phyloP scores from a whole-genome alignment of 2,329 filamentous ascomycete genomes.

The Aaosphaeria arxii region DNA sequence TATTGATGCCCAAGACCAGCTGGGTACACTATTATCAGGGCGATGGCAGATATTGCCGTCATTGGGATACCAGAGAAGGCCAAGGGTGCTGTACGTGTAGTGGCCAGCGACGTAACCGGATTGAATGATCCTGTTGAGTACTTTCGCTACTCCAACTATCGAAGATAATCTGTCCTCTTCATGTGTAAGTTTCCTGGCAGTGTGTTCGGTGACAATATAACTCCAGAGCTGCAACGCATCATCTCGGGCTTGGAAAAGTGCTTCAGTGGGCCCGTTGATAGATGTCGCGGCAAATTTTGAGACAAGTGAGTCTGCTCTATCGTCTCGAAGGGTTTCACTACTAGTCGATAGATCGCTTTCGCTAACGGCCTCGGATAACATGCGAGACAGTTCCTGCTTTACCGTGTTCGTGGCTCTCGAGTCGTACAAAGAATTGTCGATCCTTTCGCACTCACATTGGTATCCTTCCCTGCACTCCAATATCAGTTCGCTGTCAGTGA shows the following conservation, averaged over 20 bases:
- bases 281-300: conserved; percentile 26
- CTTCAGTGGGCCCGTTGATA: conserved; percentile 16
- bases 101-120: conserved; percentile 36
- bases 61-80: conserved; percentile 34
- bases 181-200: conserved; percentile 30
- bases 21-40: conserved; percentile 23
- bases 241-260: conserved; percentile 16
- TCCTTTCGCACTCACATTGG: conserved; percentile 35
- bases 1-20: conserved; percentile 36
- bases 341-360: conserved; percentile 5
- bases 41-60: conserved; percentile 24
- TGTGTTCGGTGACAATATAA: conserved; percentile 35
- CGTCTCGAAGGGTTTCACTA: conserved; percentile 7
- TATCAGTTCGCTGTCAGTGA: conserved; percentile 35
- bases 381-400: conserved; percentile 30
- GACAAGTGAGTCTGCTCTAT: conserved; percentile 17
- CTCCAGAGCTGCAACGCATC: conserved; percentile 34
- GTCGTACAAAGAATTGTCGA: conserved; percentile 27
- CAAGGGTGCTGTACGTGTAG: conserved; percentile 34
- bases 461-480: conserved; percentile 35
- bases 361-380: conserved; percentile 16
- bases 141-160: conserved; percentile 29
- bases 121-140: conserved; percentile 18
- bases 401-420: conserved; percentile 30
- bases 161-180: conserved; percentile 30